Conservation (phyloP, 495 filamentous ascomycete species). For the Penicillium bialowiezense region DNA sequence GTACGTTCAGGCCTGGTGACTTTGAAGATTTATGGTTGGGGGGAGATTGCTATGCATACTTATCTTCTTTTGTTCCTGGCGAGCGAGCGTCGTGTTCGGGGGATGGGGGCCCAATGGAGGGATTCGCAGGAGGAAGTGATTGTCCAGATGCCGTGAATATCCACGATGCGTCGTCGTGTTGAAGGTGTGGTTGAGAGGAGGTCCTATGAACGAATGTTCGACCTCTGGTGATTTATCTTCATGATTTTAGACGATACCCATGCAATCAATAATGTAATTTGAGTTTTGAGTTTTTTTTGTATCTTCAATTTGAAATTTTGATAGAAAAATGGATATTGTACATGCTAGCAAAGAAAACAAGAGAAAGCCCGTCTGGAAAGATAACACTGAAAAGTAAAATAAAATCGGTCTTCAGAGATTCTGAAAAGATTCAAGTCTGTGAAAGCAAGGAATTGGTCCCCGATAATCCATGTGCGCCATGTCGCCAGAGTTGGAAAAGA, state of each 20-base stretch:
- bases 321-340: slow-evolving; percentile 18
- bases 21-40: slow-evolving; percentile 66
- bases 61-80: slow-evolving; percentile 64
- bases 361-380: neutral
- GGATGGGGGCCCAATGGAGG: slow-evolving; percentile 56
- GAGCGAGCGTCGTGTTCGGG: slow-evolving; percentile 54
- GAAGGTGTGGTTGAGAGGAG: neutral
- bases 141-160: slow-evolving; percentile 36
- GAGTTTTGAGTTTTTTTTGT: no score
- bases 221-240: neutral
- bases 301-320: slow-evolving; percentile 4
- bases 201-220: neutral
- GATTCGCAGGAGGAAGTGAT: slow-evolving; percentile 52
- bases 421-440: neutral
- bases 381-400: slow-evolving; percentile 2
- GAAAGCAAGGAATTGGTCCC: slow-evolving; percentile 5
- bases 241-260: neutral
- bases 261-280: neutral
- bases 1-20: slow-evolving; percentile 5
- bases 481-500: slow-evolving; percentile 8
- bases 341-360: slow-evolving; percentile 11
- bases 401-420: slow-evolving; percentile 3
- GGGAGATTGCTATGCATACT: slow-evolving; percentile 56
- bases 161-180: neutral
- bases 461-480: slow-evolving; percentile 4